Conservation (phyloP, 1,284 basidiomycete genomes). For the Jaminaea rosea region DNA sequence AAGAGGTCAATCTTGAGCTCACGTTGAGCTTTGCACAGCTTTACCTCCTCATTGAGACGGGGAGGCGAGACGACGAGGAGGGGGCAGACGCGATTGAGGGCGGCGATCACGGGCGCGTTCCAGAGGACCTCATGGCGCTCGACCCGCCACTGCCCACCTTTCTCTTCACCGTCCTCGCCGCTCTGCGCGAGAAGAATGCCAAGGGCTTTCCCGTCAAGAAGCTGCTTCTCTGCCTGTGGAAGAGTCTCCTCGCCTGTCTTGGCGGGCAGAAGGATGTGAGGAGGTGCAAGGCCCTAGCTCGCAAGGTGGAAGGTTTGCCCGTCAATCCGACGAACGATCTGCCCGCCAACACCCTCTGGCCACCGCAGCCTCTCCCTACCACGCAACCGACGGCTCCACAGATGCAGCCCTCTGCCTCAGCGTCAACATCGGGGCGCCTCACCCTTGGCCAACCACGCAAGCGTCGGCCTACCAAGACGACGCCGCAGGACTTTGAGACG, state of each 20-base stretch:
- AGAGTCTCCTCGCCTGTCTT: constrained; percentile 79
- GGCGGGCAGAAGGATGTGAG: constrained; percentile 80
- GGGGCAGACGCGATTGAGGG: constrained; percentile 30
- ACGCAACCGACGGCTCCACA: not conserved
- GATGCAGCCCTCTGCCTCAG: not conserved
- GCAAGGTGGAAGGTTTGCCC: constrained; percentile 61
- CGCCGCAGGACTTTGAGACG: constrained; percentile 36
- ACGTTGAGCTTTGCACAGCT: constrained; percentile 44
- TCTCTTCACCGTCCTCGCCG: constrained; percentile 77
- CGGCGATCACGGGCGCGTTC: not conserved
- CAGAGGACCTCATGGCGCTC: constrained; percentile 51
- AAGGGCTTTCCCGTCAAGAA: constrained; percentile 57
- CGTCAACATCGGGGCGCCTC: not conserved
- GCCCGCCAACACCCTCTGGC: not conserved
- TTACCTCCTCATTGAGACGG: constrained; percentile 42
- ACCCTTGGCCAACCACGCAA: not conserved
- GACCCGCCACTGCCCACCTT: constrained; percentile 89
- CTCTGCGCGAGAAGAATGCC: constrained; percentile 82
- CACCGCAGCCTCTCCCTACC: not conserved
- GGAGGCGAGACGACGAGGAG: constrained; percentile 33
- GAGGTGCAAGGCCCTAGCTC: constrained; percentile 72
- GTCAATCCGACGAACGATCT: not conserved
- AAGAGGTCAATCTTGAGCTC: constrained; percentile 45
- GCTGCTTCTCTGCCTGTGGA: constrained; percentile 94
- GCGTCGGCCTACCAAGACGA: constrained; percentile 19